A percentile compares a stretch with the other conserved stretches of the same genome.
Evolutionary conservation across 768 basidiomycete genomes (phyloP).

Genomic region (Postia placenta): DNA sequence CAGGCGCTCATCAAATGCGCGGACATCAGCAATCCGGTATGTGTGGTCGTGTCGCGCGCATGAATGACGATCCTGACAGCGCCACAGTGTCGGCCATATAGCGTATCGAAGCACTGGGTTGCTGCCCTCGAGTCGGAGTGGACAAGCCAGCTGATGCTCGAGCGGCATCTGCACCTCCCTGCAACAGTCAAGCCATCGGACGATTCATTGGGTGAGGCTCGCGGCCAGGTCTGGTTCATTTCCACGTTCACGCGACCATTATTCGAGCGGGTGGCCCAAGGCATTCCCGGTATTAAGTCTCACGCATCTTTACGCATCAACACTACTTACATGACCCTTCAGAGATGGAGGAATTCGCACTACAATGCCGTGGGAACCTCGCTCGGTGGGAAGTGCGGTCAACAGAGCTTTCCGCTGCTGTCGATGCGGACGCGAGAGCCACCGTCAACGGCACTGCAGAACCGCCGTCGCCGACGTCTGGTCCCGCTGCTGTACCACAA

Average conservation of each 20-base stretch:
- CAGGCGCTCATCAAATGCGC: conserved; percentile 95
- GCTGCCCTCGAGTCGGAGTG: conserved; percentile 85
- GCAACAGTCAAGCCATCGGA: conserved; percentile 43
- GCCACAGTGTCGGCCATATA: conserved; percentile 79
- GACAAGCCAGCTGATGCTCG: conserved; percentile 83
- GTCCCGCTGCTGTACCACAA: conserved; percentile 6
- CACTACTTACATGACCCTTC: neutral
- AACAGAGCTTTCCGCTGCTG: conserved; percentile 29
- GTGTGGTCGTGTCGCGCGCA: conserved; percentile 25
- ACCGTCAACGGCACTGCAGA: too few relatives aligned
- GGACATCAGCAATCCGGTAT: conserved; percentile 96
- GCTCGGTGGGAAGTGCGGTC: conserved; percentile 57
- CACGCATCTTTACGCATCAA: neutral
- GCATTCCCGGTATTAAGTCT: conserved; percentile 59
- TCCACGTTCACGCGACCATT: conserved; percentile 77
- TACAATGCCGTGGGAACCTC: conserved; percentile 66
- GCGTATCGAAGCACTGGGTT: conserved; percentile 93
- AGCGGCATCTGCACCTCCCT: conserved; percentile 70
- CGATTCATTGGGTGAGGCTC: conserved; percentile 58
- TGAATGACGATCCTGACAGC: neutral
- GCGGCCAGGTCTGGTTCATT: conserved; percentile 88
- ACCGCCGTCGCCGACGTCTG: neutral
- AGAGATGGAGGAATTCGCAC: conserved; percentile 67
- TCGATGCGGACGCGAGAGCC: too few relatives aligned
- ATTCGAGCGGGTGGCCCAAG: conserved; percentile 65